Conservation (phyloP, 2,329 filamentous ascomycete species). For the Fusarium dimerum region DNA sequence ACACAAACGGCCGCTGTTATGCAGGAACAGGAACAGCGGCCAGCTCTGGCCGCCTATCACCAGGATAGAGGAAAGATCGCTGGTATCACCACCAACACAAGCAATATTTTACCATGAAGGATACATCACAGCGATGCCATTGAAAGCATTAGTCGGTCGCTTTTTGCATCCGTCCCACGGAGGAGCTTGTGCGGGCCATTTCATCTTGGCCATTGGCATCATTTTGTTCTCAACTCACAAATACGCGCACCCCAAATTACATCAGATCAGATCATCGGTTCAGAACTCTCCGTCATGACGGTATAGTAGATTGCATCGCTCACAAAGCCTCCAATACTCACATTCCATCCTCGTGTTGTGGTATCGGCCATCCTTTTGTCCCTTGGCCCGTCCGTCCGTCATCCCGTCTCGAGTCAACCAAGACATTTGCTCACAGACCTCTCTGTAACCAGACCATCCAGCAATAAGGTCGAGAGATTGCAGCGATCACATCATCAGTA, state of each 20-base stretch:
- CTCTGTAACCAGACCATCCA: too few species aligned
- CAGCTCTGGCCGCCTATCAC: conserved; percentile 20
- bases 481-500: conserved; percentile 1
- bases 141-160: too few species aligned
- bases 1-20: conserved; percentile 26
- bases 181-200: too few species aligned
- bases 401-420: conserved; percentile 3
- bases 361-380: conserved; percentile 7
- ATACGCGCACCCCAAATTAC: neutral
- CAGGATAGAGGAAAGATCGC: neutral
- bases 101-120: neutral
- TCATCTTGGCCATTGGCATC: too few species aligned
- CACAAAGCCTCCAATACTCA: neutral
- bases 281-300: neutral
- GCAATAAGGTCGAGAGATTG: conserved; percentile 7
- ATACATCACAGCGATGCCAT: conserved; percentile 1
- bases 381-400: conserved; percentile 4
- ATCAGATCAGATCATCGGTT: neutral
- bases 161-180: too few species aligned
- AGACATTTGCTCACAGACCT: too few species aligned
- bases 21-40: conserved; percentile 31
- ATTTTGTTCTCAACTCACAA: too few species aligned
- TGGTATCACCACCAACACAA: conserved; percentile 4
- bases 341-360: neutral
- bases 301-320: neutral